Conservation (phyloP, 331 rosid genomes). For the Erythrophleum ivorense region DNA sequence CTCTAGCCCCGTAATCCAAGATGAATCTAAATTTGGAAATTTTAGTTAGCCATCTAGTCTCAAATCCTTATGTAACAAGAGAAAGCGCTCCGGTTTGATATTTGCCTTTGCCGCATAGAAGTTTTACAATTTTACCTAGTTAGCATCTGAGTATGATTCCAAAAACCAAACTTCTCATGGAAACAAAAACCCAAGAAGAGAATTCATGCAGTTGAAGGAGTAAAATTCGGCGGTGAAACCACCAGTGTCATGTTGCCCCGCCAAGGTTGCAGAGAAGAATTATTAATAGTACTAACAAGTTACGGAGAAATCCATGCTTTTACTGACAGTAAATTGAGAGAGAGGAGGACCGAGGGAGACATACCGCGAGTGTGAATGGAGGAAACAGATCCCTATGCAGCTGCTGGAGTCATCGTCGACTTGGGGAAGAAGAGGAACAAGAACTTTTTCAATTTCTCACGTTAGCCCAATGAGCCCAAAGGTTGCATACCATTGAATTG, state of each 20-base stretch:
- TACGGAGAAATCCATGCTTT: not conserved
- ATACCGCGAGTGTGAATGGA: slow-evolving; percentile 7
- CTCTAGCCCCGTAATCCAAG: not conserved
- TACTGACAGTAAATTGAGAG: not conserved
- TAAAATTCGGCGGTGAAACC: not conserved
- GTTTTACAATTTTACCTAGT: not conserved
- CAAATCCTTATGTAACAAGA: not conserved
- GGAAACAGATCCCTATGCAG: slow-evolving; percentile 30
- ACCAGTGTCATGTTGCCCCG: not conserved
- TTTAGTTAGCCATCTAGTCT: not conserved
- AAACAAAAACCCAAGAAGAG: slow-evolving; percentile 21
- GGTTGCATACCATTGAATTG: not conserved
- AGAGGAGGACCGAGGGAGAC: not conserved
- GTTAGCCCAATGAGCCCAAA: not conserved
- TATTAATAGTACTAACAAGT: not conserved
- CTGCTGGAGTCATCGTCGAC: slow-evolving; percentile 18
- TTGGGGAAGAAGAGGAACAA: not conserved
- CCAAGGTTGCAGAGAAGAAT: not conserved
- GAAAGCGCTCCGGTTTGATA: not conserved
- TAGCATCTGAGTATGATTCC: not conserved
- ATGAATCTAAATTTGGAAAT: not conserved
- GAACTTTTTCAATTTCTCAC: not conserved
- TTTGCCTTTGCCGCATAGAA: not conserved
- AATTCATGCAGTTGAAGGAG: not conserved
- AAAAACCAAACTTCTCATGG: not conserved